phyloP scores from a whole-genome alignment of 768 basidiomycete species.

The Coprinellus aureogranulatus region DNA sequence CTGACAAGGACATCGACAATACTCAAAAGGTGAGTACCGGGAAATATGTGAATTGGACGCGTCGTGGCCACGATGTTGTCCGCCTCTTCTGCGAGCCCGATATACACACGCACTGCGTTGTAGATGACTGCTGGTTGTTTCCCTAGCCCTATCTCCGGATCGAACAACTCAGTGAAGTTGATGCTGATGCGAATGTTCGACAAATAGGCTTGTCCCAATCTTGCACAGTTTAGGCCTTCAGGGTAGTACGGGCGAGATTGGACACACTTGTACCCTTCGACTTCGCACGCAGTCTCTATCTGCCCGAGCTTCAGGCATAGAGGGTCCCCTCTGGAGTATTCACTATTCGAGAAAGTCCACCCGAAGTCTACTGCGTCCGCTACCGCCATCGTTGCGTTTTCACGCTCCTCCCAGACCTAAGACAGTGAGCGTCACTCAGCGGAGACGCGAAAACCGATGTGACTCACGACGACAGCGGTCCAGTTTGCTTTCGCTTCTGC shows the following conservation, averaged over 20 bases:
- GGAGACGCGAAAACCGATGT: no score
- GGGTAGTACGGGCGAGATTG: not conserved
- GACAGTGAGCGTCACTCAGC: no score
- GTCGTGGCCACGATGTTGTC: conserved; percentile 9
- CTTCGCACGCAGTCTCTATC: no score
- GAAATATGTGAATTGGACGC: conserved; percentile 12
- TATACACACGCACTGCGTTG: conserved; percentile 6
- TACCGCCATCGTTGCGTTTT: no score
- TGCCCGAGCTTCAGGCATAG: no score
- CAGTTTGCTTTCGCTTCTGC: conserved; percentile 3
- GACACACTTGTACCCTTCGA: not conserved
- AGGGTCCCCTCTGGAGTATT: no score
- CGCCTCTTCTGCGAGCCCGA: conserved; percentile 13
- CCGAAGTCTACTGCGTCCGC: no score
- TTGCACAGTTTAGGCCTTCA: not conserved
- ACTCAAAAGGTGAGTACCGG: conserved; percentile 16
- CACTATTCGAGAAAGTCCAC: no score
- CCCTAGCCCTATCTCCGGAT: not conserved
- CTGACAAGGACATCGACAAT: conserved; percentile 6
- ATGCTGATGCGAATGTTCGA: not conserved
- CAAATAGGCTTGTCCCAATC: not conserved
- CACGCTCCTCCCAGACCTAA: no score
- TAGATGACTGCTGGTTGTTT: not conserved
- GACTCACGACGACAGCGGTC: not conserved
- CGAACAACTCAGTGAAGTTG: not conserved